Base-by-base conservation (phyloP, 805 yeast species). In the Nakazawaea holstii region DNA sequence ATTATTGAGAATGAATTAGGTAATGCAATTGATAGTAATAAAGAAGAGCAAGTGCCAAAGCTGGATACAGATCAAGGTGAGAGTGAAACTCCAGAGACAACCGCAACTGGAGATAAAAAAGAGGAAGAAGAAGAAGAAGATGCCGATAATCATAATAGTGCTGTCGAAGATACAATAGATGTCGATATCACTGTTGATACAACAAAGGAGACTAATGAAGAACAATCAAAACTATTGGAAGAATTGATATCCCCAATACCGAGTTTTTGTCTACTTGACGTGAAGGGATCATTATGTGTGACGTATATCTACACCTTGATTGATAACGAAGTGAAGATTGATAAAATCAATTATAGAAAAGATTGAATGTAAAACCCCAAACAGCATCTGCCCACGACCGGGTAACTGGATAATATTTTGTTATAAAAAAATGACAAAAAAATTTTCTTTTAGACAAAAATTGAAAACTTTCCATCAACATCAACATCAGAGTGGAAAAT, bases 311-410 rank as follows among this genome's bases (percentile, higher is more conserved):
- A 94, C 70, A 86, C 94, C 9, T 72, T 82, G 56, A 70, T 85
- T 36, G 83, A 82, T 52, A 89, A 83, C 1, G 95, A 89, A 50
- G 91, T 94, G 31, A 87, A 87, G 61, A 97, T 94, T 15, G 97
- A 92, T 61, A 90, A 90, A 65, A 85, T 88, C 39, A 77, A 79
- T 27, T 84, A 81, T 57, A 69, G 82, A 36, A 82, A 81, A 59
- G 49, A 46, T 11, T 46, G 27, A 35, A 2, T 59, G 3, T 20
- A 3, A 5, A 20, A 20, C 24, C 24, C 24, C 24, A 20, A 20
- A 20, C 24, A 3, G 24, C 24, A 20, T 20, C 5, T 3, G 24
- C 24, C 24, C 24, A 20, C 33, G 33, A n/a, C 33, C 33, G 33
- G 33, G 33, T 30, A 30, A 30, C 33, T 20, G 24, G 24, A n/a